These are phyloP conservation scores for Starmerella geochares DNA, from an alignment of 805 yeast species.

Conservation along the genomic window DNA sequence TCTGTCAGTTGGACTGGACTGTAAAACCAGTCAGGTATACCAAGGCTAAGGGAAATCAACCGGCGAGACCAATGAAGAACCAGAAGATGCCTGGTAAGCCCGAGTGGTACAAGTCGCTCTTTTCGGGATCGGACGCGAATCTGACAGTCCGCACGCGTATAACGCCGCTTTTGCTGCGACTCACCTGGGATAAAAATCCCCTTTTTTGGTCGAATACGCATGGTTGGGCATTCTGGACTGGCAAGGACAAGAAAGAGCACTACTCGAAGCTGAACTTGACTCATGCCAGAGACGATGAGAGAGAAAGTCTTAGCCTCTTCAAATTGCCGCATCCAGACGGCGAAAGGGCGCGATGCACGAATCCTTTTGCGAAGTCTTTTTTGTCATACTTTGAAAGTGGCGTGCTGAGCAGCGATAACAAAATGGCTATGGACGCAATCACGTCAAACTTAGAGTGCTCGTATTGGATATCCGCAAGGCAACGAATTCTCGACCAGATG, in stretches of 20 bases:
- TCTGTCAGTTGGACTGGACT: slow-evolving; percentile 82
- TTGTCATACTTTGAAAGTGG: slow-evolving; percentile 63
- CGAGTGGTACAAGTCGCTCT: slow-evolving; percentile 72
- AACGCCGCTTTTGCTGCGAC: slow-evolving; percentile 62
- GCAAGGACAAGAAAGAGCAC: slow-evolving; percentile 26
- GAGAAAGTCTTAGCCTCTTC: slow-evolving; percentile 33
- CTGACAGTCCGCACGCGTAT: slow-evolving; percentile 64
- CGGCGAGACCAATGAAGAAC: slow-evolving; percentile 37
- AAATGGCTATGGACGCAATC: slow-evolving; percentile 66
- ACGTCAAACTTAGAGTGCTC: slow-evolving; percentile 69
- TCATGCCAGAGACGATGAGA: slow-evolving; percentile 21
- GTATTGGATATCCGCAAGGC: slow-evolving; percentile 88
- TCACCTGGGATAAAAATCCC: slow-evolving; percentile 80
- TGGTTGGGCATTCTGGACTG: slow-evolving; percentile 86
- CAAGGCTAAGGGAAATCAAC: slow-evolving; percentile 52
- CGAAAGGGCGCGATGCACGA: slow-evolving; percentile 57
- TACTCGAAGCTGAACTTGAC: slow-evolving; percentile 34
- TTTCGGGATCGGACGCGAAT: slow-evolving; percentile 36
- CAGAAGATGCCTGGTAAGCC: slow-evolving; percentile 87
- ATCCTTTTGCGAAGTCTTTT: slow-evolving; percentile 68
- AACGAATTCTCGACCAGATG: slow-evolving; percentile 73
- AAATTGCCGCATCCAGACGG: slow-evolving; percentile 88
- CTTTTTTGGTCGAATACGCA: slow-evolving; percentile 63
- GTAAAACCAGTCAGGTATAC: slow-evolving; percentile 49
- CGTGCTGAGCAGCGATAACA: slow-evolving; percentile 56